Evolutionary conservation across 2,329 filamentous ascomycete species (phyloP), one percentile per base, ranked within the genome.

Genomic region (Fusarium oxysporum): DNA sequence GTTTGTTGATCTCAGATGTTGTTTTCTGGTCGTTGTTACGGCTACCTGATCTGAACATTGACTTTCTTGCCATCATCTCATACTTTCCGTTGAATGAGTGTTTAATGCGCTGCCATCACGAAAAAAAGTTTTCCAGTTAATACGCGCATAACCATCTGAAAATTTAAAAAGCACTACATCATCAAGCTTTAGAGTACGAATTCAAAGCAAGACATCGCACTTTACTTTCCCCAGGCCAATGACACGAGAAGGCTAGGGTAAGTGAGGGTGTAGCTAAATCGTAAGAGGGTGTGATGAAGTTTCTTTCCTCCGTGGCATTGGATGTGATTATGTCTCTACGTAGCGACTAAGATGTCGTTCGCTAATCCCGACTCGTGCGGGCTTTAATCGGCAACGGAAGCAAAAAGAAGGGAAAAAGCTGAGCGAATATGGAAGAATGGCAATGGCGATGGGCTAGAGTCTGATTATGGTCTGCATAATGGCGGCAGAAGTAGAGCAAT

Each of bases 1-100:
- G 51, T 54, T 72, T 72, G 70, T 73, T 72, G 65, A 73, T 71
- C 61, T 71, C 30, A 67, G 53, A 54, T 67, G 48, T 71, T 64
- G 61, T 71, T 62, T 40, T 21, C 41, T 70, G 38, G 37, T 72
- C 65, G 70, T 70, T 71, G 70, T 73, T 73, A 62, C 43, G 48
- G 62, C 67, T 64, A 73, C 71, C 54, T n/a, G 19, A 9, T 19
- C 51, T 58, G 44, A 19, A 33, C 21, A 38, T 50, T 44, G n/a
- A 21, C 37, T 57, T 30, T 47, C 14, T 32, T 17, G 6, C 41
- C 25, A 11, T 47, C 13, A 8, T 53, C 41, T 33, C 40, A 54
- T n/a, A 32, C 16, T 35, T 37, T 40, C 17, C 54, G 30, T 11
- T 4, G 32, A 47, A 51, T 33, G 19, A 28, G 6, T 40, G 50